Conservation (phyloP, 768 basidiomycete species). For the Obba rivulosa region DNA sequence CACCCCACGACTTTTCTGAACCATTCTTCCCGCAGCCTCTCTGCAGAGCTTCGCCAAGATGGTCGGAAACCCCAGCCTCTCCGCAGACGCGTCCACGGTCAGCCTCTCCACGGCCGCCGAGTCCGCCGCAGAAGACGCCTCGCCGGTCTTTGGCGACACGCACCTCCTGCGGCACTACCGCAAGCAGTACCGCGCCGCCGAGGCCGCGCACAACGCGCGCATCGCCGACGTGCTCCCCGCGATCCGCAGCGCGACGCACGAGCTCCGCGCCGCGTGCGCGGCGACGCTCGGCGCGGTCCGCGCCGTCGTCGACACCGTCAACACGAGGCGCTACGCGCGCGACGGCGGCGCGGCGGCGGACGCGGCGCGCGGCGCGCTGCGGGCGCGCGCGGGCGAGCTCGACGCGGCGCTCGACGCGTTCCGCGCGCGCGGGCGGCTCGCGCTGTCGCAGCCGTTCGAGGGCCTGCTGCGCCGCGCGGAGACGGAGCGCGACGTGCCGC, state of each 20-base stretch:
- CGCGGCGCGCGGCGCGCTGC: conserved; percentile 2
- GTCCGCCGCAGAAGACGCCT: not conserved
- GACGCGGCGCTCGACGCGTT: conserved; percentile 28
- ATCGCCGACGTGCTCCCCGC: conserved; percentile 31
- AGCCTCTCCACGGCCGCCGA: conserved; percentile 5
- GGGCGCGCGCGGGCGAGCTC: conserved; percentile 16
- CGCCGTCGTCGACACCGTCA: conserved; percentile 26
- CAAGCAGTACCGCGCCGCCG: conserved; percentile 14
- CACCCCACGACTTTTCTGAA: conserved; percentile 1
- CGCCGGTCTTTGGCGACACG: conserved; percentile 26
- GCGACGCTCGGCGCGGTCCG: conserved; percentile 22
- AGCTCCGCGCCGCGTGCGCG: conserved; percentile 28
- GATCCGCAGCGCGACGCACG: conserved; percentile 28
- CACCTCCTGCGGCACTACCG: conserved; percentile 30
- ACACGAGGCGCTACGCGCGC: conserved; percentile 29
- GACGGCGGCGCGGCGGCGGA: conserved; percentile 11
- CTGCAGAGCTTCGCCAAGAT: conserved; percentile 28
- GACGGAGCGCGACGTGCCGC: conserved; percentile 20
- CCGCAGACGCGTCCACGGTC: not conserved
- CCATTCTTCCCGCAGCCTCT: conserved; percentile 21
- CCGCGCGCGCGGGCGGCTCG: conserved; percentile 26
- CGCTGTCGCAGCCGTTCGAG: conserved; percentile 39
- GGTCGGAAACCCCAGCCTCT: conserved; percentile 12
- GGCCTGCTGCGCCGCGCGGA: conserved; percentile 27
- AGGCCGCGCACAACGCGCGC: conserved; percentile 25